Evolutionary conservation across 2,329 filamentous ascomycete genomes (phyloP).

Genomic region (Aspergillus aculeatus): DNA sequence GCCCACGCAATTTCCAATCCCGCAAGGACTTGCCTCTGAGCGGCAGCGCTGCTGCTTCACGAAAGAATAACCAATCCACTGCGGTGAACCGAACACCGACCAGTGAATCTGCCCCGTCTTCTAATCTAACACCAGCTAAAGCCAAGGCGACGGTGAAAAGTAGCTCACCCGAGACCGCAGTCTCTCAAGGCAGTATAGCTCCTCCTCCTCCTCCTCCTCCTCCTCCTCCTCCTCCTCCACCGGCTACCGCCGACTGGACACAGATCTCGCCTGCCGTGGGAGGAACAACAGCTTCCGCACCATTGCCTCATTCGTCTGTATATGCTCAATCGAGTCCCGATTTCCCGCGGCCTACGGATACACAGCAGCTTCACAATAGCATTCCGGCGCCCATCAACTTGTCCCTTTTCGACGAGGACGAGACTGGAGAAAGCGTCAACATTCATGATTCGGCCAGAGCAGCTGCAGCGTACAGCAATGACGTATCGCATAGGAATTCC

Average conservation of each 20-base stretch:
- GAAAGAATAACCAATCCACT: slow-evolving; percentile 61
- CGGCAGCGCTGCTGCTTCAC: slow-evolving; percentile 73
- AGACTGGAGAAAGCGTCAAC: slow-evolving; percentile 46
- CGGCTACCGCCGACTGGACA: slow-evolving; percentile 37
- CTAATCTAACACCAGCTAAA: slow-evolving; percentile 30
- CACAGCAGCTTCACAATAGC: slow-evolving; percentile 35
- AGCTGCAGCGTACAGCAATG: slow-evolving; percentile 23
- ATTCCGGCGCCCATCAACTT: slow-evolving; percentile 53
- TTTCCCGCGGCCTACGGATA: slow-evolving; percentile 42
- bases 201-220: slow-evolving; percentile 18
- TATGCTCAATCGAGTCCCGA: slow-evolving; percentile 57
- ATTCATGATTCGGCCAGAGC: slow-evolving; percentile 20
- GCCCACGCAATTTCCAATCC: slow-evolving; percentile 90
- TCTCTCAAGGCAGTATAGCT: slow-evolving; percentile 28
- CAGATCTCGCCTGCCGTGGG: slow-evolving; percentile 31
- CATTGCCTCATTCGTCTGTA: slow-evolving; percentile 32
- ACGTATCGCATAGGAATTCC: slow-evolving; percentile 28
- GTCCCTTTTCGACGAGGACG: slow-evolving; percentile 58
- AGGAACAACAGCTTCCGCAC: slow-evolving; percentile 16
- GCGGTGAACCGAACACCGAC: slow-evolving; percentile 34
- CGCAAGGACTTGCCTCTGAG: slow-evolving; percentile 88
- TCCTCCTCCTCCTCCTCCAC: slow-evolving; percentile 23
- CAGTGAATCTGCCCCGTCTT: slow-evolving; percentile 29
- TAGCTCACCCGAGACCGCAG: slow-evolving; percentile 36
- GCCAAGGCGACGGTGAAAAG: slow-evolving; percentile 32